Evolutionary conservation across 1,284 basidiomycete genomes (phyloP).

Genomic region (Fistulinella cinereoalba): DNA sequence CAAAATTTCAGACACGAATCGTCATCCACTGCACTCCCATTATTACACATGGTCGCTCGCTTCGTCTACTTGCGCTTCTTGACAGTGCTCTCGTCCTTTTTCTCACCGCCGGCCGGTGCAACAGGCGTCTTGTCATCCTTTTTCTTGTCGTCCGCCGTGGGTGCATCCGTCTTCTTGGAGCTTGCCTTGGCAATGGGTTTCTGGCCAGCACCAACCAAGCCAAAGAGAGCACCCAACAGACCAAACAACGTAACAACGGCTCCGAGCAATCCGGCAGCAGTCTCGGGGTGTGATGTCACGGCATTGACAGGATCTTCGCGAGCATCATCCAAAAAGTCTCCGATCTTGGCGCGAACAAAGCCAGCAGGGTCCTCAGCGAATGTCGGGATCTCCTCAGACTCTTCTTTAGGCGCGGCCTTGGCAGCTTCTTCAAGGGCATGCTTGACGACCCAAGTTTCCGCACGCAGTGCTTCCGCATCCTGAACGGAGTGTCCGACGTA

Average conservation of each 20-base stretch:
- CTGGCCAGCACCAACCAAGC: constrained; percentile 70
- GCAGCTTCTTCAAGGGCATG: constrained; percentile 59
- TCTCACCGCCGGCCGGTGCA: constrained; percentile 64
- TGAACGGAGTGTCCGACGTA: constrained; percentile 86
- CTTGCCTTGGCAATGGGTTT: constrained; percentile 67
- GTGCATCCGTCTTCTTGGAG: constrained; percentile 71
- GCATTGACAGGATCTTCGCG: constrained; percentile 72
- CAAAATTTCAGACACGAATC: not conserved
- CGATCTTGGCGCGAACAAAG: constrained; percentile 75
- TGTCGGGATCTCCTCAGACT: constrained; percentile 50
- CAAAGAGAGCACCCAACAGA: constrained; percentile 77
- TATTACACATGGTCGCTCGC: constrained; percentile 6
- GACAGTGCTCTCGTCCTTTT: constrained; percentile 43
- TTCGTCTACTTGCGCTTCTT: constrained; percentile 35
- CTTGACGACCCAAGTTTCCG: constrained; percentile 86
- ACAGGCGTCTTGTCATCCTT: constrained; percentile 61
- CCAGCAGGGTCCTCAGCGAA: constrained; percentile 73
- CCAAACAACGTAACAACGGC: constrained; percentile 77
- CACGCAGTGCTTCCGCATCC: constrained; percentile 79
- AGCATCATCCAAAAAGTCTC: constrained; percentile 71
- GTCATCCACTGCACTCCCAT: constrained; percentile 16
- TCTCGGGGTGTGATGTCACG: constrained; percentile 81
- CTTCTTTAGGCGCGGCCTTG: constrained; percentile 44
- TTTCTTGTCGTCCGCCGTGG: constrained; percentile 64
- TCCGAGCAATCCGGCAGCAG: constrained; percentile 72